Conservation (phyloP, 352 stramenopile genomes). For the Saprolegnia parasitica region DNA sequence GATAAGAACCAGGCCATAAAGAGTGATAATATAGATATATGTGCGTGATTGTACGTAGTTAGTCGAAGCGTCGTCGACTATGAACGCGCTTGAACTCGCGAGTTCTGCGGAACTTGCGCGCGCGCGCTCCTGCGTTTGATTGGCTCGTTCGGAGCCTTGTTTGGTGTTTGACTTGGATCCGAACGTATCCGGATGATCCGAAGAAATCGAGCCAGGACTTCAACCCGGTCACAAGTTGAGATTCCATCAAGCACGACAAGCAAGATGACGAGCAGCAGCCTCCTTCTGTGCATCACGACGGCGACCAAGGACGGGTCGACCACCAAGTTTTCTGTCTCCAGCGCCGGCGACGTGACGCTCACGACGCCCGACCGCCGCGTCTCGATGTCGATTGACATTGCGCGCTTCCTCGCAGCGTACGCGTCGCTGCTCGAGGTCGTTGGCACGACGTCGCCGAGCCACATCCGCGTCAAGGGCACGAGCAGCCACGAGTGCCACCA, state of each 20-base stretch:
- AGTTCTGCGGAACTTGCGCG: too few relatives aligned
- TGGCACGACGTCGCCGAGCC: not conserved
- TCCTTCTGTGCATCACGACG: slow-evolving; percentile 1
- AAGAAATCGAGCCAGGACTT: not conserved
- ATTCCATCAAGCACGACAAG: not conserved
- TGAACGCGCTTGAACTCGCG: too few relatives aligned
- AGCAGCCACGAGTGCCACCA: not conserved
- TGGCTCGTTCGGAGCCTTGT: not conserved
- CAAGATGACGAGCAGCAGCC: slow-evolving; percentile 7
- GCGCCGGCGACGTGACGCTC: not conserved
- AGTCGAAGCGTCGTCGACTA: too few relatives aligned
- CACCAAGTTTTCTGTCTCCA: slow-evolving; percentile 1
- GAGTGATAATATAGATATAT: too few relatives aligned
- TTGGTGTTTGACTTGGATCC: not conserved
- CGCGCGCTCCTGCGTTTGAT: not conserved
- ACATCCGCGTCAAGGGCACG: not conserved
- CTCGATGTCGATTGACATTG: not conserved
- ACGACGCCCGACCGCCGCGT: not conserved
- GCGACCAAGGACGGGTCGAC: not conserved
- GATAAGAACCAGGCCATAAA: too few relatives aligned
- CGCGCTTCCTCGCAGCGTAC: slow-evolving; percentile 1
- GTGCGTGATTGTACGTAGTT: too few relatives aligned
- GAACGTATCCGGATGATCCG: not conserved
- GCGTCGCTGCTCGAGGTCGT: slow-evolving; percentile 3
- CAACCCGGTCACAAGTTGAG: not conserved